A percentile compares a stretch with the other conserved stretches of the same genome.
Evolutionary conservation across 2,329 filamentous ascomycete genomes (phyloP).

Genomic region (Pestalotiopsis sp.): DNA sequence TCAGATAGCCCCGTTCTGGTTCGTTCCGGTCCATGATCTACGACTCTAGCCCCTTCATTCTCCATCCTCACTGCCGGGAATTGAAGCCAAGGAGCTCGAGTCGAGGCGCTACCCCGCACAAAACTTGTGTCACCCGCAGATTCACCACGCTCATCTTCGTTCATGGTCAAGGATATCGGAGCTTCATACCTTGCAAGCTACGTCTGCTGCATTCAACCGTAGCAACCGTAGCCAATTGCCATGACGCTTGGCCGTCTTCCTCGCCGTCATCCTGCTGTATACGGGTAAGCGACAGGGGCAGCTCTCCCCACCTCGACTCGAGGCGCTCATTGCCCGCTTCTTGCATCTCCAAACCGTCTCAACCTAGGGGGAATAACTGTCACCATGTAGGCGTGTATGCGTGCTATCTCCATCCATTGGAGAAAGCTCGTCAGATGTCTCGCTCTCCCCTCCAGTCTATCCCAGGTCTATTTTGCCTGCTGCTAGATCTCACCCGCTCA

Average conservation of each 20-base stretch:
- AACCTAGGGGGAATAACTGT: neutral
- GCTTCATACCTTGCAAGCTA: neutral
- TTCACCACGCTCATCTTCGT: neutral
- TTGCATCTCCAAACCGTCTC: neutral
- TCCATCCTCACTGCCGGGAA: neutral
- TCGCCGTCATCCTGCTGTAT: constrained; percentile 5
- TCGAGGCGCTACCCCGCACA: constrained; percentile 11
- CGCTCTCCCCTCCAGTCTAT: neutral
- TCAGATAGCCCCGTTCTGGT: neutral
- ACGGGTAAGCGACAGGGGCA: neutral
- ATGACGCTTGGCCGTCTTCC: neutral
- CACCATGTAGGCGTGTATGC: neutral
- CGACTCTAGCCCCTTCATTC: neutral
- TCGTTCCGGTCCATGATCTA: neutral
- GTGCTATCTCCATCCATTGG: neutral
- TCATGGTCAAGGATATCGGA: constrained; percentile 3
- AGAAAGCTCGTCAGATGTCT: neutral
- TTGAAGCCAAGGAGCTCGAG: neutral
- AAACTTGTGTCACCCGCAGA: constrained; percentile 2
- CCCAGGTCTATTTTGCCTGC: neutral
- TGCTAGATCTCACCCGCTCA: neutral
- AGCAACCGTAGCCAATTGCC: constrained; percentile 5
- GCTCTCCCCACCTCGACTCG: neutral
- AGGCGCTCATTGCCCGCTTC: neutral
- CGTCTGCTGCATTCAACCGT: neutral